phyloP scores from a whole-genome alignment of 129 eudicot genomes.

The Chrysanthemum seticuspe region DNA sequence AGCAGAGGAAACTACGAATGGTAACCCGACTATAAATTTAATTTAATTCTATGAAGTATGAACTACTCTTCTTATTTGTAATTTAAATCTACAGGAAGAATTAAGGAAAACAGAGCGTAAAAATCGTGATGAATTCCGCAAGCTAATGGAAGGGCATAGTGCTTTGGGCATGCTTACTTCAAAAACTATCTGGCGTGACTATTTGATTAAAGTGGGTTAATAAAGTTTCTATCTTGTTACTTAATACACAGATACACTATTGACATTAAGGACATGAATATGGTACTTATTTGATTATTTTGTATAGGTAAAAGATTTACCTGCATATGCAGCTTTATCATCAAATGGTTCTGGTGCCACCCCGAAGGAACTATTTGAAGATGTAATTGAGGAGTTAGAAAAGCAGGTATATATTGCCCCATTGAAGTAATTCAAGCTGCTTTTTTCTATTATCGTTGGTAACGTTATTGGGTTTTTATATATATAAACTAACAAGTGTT shows the following conservation, averaged over 20 bases:
- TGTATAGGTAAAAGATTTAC: slow-evolving; percentile 72
- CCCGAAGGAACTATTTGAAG: slow-evolving; percentile 89
- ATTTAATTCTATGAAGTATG: not conserved
- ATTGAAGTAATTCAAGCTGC: too few species aligned
- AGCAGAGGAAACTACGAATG: slow-evolving; percentile 74
- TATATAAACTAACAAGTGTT: too few species aligned
- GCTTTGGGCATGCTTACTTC: slow-evolving; percentile 66
- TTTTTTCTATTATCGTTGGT: too few species aligned
- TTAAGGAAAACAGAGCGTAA: slow-evolving; percentile 77
- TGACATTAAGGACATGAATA: not conserved
- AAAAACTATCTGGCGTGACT: slow-evolving; percentile 82
- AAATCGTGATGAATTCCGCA: slow-evolving; percentile 96
- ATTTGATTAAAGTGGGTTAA: slow-evolving; percentile 65
- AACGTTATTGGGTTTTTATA: too few species aligned
- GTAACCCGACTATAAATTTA: slow-evolving; percentile 28
- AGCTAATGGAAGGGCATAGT: slow-evolving; percentile 87
- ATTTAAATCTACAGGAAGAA: slow-evolving; percentile 60
- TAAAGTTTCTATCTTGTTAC: not conserved
- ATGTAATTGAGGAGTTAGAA: slow-evolving; percentile 87
- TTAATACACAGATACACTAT: not conserved
- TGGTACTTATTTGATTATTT: slow-evolving; percentile 24
- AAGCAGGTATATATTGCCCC: slow-evolving; percentile 57
- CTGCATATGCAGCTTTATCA: slow-evolving; percentile 82
- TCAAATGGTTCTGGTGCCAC: slow-evolving; percentile 85
- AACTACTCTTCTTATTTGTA: slow-evolving; percentile 24